A percentile compares a stretch with the other conserved stretches of the same genome.
phyloP scores from a whole-genome alignment of 768 basidiomycete species.

The Russula vinacea region DNA sequence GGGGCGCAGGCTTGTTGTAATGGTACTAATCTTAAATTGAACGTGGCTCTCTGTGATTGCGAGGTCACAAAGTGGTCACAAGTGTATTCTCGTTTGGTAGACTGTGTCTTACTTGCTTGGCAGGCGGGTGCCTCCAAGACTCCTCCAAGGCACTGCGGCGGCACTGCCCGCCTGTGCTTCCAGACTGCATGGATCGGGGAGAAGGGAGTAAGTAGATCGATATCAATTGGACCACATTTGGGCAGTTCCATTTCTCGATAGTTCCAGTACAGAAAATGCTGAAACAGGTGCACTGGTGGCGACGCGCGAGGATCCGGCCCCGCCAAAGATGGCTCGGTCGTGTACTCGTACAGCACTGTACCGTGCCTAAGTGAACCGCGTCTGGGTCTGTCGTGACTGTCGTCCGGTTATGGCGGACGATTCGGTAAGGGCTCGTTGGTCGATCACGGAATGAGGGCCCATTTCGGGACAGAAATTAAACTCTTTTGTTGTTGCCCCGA shows the following conservation, averaged over 20 bases:
- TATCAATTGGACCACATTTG: not conserved
- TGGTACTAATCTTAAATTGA: no score
- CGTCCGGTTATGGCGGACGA: conserved; percentile 14
- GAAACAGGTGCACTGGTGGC: conserved; percentile 2
- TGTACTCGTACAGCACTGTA: not conserved
- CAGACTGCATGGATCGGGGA: not conserved
- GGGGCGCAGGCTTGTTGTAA: no score
- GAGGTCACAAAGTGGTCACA: no score
- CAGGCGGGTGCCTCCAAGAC: no score
- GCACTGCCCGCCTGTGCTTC: no score
- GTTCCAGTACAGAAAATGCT: not conserved
- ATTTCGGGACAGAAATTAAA: conserved; percentile 4
- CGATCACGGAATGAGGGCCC: conserved; percentile 8
- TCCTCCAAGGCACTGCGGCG: no score
- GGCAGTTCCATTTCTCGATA: not conserved
- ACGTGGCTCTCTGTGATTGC: no score
- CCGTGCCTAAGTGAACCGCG: not conserved
- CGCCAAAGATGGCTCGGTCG: not conserved
- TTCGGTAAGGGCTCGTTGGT: conserved; percentile 3
- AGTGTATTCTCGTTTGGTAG: no score
- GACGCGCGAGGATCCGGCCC: not conserved
- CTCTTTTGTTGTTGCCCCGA: no score
- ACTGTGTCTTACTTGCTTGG: no score
- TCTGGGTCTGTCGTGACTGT: not conserved
- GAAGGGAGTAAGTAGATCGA: not conserved